Percentiles rank a stretch among this genome's conserved stretches.
phyloP scores from a whole-genome alignment of 1,139 yeast genomes.

The Arxiozyma telluris region DNA sequence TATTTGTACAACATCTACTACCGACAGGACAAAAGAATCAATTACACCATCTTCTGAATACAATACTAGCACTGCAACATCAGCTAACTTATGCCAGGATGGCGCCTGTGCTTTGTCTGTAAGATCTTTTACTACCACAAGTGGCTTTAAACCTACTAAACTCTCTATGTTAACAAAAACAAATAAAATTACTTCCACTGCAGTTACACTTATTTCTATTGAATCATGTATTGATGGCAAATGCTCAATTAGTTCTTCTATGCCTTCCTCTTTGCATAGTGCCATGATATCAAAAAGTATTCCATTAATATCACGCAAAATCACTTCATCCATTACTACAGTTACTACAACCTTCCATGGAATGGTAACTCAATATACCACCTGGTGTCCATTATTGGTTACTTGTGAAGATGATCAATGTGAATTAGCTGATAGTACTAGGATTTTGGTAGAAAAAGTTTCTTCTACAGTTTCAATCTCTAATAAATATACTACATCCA shows the following conservation, averaged over 20 bases:
- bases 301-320: background rate
- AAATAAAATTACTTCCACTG: background rate
- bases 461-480: background rate
- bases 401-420: conserved; percentile 1
- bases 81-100: background rate
- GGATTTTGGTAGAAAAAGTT: background rate
- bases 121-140: background rate
- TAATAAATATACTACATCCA: background rate
- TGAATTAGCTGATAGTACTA: background rate
- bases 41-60: background rate
- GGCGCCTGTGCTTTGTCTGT: background rate
- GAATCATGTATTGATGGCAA: background rate
- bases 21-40: background rate
- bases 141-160: background rate
- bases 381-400: conserved; percentile 31
- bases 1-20: background rate
- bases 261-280: conserved; percentile 2
- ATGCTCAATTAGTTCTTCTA: background rate
- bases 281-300: background rate
- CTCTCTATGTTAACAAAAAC: background rate
- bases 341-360: conserved; percentile 25
- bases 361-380: conserved; percentile 29
- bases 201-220: background rate
- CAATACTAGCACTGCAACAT: background rate
- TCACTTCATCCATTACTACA: conserved; percentile 34